These are phyloP conservation scores for Psophocarpus tetragonolobus DNA, from an alignment of 306 rosid species.

Conservation along the genomic window DNA sequence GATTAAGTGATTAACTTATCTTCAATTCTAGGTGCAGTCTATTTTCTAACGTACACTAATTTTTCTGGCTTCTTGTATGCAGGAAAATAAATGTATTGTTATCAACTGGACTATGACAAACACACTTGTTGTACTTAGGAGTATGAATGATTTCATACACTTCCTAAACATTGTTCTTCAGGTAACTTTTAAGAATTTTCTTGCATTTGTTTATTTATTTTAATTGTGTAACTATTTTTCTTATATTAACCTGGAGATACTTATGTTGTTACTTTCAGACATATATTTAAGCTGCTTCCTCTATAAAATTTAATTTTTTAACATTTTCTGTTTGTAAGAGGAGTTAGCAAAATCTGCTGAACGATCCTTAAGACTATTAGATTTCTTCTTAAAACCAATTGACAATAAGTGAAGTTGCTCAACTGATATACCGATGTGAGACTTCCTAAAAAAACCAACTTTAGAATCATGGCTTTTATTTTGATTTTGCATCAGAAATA, in stretches of 20 bases:
- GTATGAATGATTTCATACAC: conserved; percentile 67
- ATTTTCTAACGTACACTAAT: not conserved
- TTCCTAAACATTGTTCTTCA: conserved; percentile 72
- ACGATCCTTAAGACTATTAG: not conserved
- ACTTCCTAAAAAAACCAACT: too few relatives aligned
- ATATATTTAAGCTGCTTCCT: not conserved
- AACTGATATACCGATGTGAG: too few relatives aligned
- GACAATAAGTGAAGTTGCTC: too few relatives aligned
- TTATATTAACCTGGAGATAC: not conserved
- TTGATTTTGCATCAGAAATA: not conserved
- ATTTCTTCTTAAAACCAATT: too few relatives aligned
- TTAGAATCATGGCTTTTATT: not conserved
- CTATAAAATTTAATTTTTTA: not conserved
- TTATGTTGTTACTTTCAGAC: not conserved
- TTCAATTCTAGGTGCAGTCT: not conserved
- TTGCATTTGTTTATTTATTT: not conserved
- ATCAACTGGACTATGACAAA: conserved; percentile 45
- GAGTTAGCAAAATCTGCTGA: not conserved
- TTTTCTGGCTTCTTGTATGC: conserved; percentile 32
- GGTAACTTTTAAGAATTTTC: conserved; percentile 45
- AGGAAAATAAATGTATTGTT: conserved; percentile 61
- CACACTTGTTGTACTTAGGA: conserved; percentile 63
- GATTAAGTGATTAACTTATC: not conserved
- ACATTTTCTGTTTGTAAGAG: not conserved
- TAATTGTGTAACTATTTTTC: not conserved